A percentile compares a stretch with the other conserved stretches of the same genome.
Evolutionary conservation across 1,139 yeast species (phyloP).

Genomic region (Pneumocystis carinii): DNA sequence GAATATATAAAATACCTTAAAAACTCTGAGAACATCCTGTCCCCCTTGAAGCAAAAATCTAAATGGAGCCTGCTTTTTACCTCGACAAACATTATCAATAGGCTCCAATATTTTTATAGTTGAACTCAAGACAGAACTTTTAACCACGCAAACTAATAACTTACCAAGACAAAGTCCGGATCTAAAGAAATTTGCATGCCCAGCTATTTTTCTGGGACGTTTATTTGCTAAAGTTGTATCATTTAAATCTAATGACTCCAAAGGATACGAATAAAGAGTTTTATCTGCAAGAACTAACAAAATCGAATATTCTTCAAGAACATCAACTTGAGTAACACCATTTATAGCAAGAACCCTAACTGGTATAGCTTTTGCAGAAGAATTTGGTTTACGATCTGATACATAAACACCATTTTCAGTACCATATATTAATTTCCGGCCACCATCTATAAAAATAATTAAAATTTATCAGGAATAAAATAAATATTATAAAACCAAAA

Average conservation of each 20-base stretch:
- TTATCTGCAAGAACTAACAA: constrained; percentile 72
- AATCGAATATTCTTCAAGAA: constrained; percentile 79
- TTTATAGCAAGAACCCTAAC: constrained; percentile 66
- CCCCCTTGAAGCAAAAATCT: constrained; percentile 35
- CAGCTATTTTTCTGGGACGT: constrained; percentile 62
- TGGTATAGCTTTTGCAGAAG: constrained; percentile 43
- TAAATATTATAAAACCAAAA: constrained; percentile 8
- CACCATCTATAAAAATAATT: constrained; percentile 43
- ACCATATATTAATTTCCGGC: constrained; percentile 76
- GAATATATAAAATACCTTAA: constrained; percentile 24
- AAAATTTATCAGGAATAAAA: not conserved
- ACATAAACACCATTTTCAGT: constrained; percentile 85
- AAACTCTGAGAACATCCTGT: constrained; percentile 44
- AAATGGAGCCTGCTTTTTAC: constrained; percentile 31
- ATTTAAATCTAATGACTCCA: constrained; percentile 44
- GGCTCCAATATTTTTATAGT: constrained; percentile 81
- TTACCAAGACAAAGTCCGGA: constrained; percentile 87
- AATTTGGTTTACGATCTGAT: constrained; percentile 38
- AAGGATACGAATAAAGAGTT: constrained; percentile 66
- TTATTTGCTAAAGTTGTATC: constrained; percentile 40
- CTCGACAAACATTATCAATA: constrained; percentile 35
- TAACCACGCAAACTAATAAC: constrained; percentile 78
- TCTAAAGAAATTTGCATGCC: constrained; percentile 77
- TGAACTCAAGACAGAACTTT: constrained; percentile 54
- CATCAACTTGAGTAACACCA: constrained; percentile 80